Evolutionary conservation across 2,329 filamentous ascomycete genomes (phyloP), one percentile per base, ranked within the genome.

Genomic region (Epichloe aotearoae): DNA sequence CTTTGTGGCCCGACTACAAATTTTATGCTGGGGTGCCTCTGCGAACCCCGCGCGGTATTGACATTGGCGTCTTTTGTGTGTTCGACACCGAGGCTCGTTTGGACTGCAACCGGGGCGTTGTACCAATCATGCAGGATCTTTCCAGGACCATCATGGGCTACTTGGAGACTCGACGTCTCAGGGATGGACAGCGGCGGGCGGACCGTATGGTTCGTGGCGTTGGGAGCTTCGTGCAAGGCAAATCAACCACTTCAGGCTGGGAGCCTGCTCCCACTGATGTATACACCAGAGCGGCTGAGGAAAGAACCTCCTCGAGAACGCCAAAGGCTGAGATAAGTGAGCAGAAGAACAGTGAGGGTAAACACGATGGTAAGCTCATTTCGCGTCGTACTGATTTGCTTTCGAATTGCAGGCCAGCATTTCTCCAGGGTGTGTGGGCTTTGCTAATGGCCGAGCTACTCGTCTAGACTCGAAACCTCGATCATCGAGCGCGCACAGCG

Each of bases 11-110:
- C 58, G 0, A 52, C 53, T 2, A 59, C 15, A 57, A 61, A 1
- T 73, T 73, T 50, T 73, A 71, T 42, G 68, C 68, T 0, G 69
- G 62, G 0, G 66, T 70, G 0, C 70, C 71, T 2, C 69, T 73
- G 12, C 64, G 66, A 0, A 67, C 67, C 0, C 62, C 56, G 0
- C 56, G 61, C 3, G 69, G 68, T 17, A 65, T 72, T 51, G 68
- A 71, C 47, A 73, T 73, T 4, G 71, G 70, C 3, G 64, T 68
- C 0, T 66, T 64, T 10, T 69, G 65, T 42, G 61, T 71, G 1
- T 56, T 64, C 14, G 54, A 57, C 39, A 46, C 40, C 17, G 55
- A 47, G 37, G 48, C 20, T 4, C 50, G 46, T 41, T 41, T 17
- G 7, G 12, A 15, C 1, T 63, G 66, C 53, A 58, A 58, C 4